These are phyloP conservation scores for Phallus indusiatus DNA, from an alignment of 768 basidiomycete species.

Conservation along the genomic window DNA sequence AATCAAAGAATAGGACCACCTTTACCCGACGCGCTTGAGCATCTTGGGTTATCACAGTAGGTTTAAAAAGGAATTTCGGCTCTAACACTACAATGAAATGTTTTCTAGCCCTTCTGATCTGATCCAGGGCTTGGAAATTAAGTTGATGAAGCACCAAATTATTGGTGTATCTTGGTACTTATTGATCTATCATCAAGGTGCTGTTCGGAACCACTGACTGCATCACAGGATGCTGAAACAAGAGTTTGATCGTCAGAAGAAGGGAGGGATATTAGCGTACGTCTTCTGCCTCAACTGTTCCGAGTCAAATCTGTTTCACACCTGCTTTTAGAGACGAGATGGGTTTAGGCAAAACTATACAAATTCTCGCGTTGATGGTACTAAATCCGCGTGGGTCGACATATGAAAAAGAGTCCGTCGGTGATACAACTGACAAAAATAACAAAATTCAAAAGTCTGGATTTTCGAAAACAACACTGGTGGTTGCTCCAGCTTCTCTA, in stretches of 20 bases:
- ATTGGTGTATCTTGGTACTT: slow-evolving; percentile 62
- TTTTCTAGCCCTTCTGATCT: slow-evolving; percentile 37
- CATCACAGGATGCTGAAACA: slow-evolving; percentile 47
- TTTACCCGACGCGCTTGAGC: slow-evolving; percentile 1
- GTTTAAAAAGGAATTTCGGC: background rate
- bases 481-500: slow-evolving; percentile 70
- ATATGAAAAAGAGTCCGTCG: background rate
- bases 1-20: slow-evolving; percentile 6
- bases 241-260: slow-evolving; percentile 32
- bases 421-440: background rate
- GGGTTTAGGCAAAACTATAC: slow-evolving; percentile 68
- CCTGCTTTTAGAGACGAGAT: slow-evolving; percentile 48
- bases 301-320: background rate
- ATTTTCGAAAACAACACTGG: slow-evolving; percentile 45
- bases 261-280: slow-evolving; percentile 57
- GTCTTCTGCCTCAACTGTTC: slow-evolving; percentile 13
- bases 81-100: background rate
- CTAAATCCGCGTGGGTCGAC: slow-evolving; percentile 40
- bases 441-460: slow-evolving; percentile 12
- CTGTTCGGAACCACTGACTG: background rate
- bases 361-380: slow-evolving; percentile 77
- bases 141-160: slow-evolving; percentile 62
- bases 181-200: no score
- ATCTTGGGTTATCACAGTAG: background rate
- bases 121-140: slow-evolving; percentile 62